phyloP scores from a whole-genome alignment of 306 rosid species.

The Sicyos baderoa region DNA sequence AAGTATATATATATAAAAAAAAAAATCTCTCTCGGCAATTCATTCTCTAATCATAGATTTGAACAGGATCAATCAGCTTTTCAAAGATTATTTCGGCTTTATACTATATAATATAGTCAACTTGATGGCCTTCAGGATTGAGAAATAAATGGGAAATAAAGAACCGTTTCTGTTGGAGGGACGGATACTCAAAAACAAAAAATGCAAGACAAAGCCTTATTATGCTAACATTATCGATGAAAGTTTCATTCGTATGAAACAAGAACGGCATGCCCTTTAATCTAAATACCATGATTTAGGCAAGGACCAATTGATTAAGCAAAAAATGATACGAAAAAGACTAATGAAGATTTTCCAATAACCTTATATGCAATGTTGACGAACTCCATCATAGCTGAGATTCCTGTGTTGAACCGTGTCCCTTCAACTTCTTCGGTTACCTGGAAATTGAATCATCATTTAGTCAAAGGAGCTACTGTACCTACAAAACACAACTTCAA shows the following conservation, averaged over 20 bases:
- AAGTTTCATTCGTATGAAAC: neutral
- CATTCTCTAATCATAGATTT: neutral
- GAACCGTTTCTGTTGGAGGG: neutral
- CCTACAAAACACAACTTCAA: neutral
- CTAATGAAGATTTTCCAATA: neutral
- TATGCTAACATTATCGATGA: too few relatives aligned
- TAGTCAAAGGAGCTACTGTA: conserved; percentile 23
- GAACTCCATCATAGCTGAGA: conserved; percentile 97
- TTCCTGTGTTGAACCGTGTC: conserved; percentile 94
- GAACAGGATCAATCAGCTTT: neutral
- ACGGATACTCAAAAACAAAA: neutral
- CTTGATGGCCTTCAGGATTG: conserved; percentile 6
- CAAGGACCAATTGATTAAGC: neutral
- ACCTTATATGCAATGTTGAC: conserved; percentile 81
- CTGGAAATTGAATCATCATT: conserved; percentile 41
- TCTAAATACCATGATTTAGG: neutral
- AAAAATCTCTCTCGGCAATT: too few relatives aligned
- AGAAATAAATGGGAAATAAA: neutral
- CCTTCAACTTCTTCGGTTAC: conserved; percentile 90
- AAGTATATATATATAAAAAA: too few relatives aligned
- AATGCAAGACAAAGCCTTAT: neutral
- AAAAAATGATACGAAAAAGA: too few relatives aligned
- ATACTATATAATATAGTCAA: neutral
- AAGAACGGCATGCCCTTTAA: neutral
- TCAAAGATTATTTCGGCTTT: neutral